Evolutionary conservation across 495 filamentous ascomycete genomes (phyloP), one percentile per base, ranked within the genome.

Genomic region (Xanthoparmelia taractica): DNA sequence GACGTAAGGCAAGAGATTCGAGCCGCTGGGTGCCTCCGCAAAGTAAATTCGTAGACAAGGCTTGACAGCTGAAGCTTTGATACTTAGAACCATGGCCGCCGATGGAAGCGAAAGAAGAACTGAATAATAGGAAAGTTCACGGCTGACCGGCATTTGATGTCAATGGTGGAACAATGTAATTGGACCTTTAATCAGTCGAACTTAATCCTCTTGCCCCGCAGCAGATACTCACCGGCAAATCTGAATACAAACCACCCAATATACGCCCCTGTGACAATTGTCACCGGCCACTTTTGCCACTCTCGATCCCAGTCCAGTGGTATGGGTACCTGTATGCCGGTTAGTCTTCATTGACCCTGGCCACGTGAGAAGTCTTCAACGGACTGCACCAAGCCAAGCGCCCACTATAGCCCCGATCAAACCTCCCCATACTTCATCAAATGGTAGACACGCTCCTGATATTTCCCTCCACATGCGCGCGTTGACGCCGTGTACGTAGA

Each of bases 271-370:
- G 79, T 79, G 2, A 92, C 70, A 60, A 98, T 89, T 0, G 94
- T 97, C 38, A 97, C 88, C 4, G 94, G 94, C 86, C 91, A 98
- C 72, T 88, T 90, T 81, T 98, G 94, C 94, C 94, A 98, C 66
- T 96, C 92, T 27, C 94, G 85, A 70, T 90, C 87, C 85, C 92
- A 97, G 73, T 97, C 94, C 65, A 98, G 76, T 25, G 94, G 95
- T 71, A 98, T 97, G 1, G 95, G 95, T 40, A 97, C 85, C 82
- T 38, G 88, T 33, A 68, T 6, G 71, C 66, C 8, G 75, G n/a
- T 63, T 4, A 58, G 55, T 20, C 36, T 59, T 25, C 33, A n/a
- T 36, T 52, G 34, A 12, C n/a, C 13, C 13, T 25, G 15, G 0
- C 10, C 36, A 41, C 6, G 23, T 8, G 23, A n/a, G n/a, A 58